Evolutionary conservation across 176 grass and related monocot genomes (phyloP).

Genomic region (Puccinellia tenuiflora): DNA sequence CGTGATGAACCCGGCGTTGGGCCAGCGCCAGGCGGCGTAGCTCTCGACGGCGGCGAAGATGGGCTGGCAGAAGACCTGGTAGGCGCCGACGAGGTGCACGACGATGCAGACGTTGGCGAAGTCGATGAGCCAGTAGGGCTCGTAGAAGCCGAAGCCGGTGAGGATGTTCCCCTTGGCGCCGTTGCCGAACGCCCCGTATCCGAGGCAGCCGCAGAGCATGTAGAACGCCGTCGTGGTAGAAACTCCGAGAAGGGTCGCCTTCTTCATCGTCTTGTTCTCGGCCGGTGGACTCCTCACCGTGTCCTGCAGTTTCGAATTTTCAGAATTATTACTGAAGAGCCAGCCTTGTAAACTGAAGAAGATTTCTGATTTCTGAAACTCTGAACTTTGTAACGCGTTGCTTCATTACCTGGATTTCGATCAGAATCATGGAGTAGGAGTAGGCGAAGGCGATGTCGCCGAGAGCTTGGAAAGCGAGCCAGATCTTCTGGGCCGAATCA

Average conservation of each 20-base stretch:
- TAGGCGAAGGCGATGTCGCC: slow-evolving; percentile 92
- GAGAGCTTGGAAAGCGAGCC: slow-evolving; percentile 68
- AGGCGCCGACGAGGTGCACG: slow-evolving; percentile 71
- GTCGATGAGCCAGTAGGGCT: slow-evolving; percentile 84
- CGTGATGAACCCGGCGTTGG: slow-evolving; percentile 36
- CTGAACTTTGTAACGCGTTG: background rate
- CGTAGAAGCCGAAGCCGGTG: slow-evolving; percentile 82
- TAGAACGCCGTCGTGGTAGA: slow-evolving; percentile 80
- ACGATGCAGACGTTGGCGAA: slow-evolving; percentile 82
- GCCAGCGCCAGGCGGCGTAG: slow-evolving; percentile 27
- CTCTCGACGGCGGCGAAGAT: slow-evolving; percentile 61
- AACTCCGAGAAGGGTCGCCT: slow-evolving; percentile 63
- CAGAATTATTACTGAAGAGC: background rate
- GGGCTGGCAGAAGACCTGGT: slow-evolving; percentile 89
- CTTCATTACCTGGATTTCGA: slow-evolving; percentile 76
- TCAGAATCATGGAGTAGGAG: slow-evolving; percentile 86
- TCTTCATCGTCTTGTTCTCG: slow-evolving; percentile 90
- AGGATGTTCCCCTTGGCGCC: slow-evolving; percentile 74
- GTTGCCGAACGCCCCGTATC: slow-evolving; percentile 82
- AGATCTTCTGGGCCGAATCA: slow-evolving; percentile 64
- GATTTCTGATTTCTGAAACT: background rate
- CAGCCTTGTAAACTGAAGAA: background rate
- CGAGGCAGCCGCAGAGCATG: slow-evolving; percentile 76
- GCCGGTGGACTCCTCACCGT: slow-evolving; percentile 70
- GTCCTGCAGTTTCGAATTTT: slow-evolving; percentile 37